Conservation (phyloP, 805 yeast genomes). For the Kazachstania viticola region DNA sequence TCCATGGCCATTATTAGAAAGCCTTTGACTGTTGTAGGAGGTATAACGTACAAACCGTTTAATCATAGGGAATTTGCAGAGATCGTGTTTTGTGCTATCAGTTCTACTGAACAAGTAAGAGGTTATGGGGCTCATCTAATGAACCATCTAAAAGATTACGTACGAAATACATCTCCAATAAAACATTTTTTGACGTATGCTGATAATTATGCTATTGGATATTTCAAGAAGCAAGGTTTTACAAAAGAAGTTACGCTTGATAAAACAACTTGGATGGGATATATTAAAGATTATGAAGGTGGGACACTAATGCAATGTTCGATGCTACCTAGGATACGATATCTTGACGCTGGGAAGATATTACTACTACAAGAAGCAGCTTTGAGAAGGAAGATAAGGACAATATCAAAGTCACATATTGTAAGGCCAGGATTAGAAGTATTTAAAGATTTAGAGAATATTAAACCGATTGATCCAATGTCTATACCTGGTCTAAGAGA, state of each 20-base stretch:
- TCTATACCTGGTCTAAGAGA: conserved; percentile 83
- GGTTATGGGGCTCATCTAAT: conserved; percentile 98
- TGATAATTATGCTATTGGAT: conserved; percentile 97
- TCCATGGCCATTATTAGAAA: conserved; percentile 93
- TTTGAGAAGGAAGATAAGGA: conserved; percentile 68
- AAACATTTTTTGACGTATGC: conserved; percentile 90
- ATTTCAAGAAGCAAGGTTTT: conserved; percentile 95
- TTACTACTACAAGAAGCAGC: conserved; percentile 86
- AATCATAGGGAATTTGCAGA: conserved; percentile 88
- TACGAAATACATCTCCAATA: conserved; percentile 73
- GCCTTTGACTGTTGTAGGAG: conserved; percentile 94
- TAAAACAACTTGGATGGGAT: conserved; percentile 90
- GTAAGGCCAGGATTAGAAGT: conserved; percentile 71
- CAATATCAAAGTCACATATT: conserved; percentile 66
- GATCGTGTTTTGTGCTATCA: conserved; percentile 95
- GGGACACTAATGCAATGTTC: conserved; percentile 97
- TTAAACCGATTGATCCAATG: conserved; percentile 61
- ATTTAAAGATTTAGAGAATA: conserved; percentile 41
- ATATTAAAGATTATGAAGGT: conserved; percentile 97
- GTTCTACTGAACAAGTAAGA: conserved; percentile 93
- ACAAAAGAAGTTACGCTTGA: conserved; percentile 88
- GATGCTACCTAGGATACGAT: conserved; percentile 81
- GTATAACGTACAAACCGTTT: conserved; percentile 92
- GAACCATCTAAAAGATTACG: conserved; percentile 96
- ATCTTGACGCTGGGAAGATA: conserved; percentile 80